Evolutionary conservation across 2,329 filamentous ascomycete genomes (phyloP).

Genomic region (Talaromyces verruculosus): DNA sequence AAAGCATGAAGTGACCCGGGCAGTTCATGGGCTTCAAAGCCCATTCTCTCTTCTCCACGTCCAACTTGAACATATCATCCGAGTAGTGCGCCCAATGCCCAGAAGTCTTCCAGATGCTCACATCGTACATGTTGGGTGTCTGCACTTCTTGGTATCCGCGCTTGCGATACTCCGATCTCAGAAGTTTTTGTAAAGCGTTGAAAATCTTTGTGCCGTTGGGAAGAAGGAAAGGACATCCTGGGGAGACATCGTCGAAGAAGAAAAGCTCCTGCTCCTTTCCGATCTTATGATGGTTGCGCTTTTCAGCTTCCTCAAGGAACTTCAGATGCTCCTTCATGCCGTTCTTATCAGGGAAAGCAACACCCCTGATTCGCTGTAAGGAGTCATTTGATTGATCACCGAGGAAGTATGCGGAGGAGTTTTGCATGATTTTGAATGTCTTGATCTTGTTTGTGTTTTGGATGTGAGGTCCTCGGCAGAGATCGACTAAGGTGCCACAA

Average conservation of each 20-base stretch:
- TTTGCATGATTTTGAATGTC: slow-evolving; percentile 90
- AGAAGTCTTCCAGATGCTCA: slow-evolving; percentile 87
- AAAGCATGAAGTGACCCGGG: slow-evolving; percentile 88
- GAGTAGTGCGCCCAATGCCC: slow-evolving; percentile 94
- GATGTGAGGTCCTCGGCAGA: slow-evolving; percentile 93
- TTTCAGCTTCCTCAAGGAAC: slow-evolving; percentile 95
- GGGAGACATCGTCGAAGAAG: slow-evolving; percentile 93
- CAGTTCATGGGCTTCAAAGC: slow-evolving; percentile 98
- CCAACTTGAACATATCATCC: slow-evolving; percentile 92
- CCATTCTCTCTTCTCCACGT: slow-evolving; percentile 76
- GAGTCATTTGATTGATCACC: slow-evolving; percentile 93
- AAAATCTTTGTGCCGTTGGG: slow-evolving; percentile 92
- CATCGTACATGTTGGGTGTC: slow-evolving; percentile 95
- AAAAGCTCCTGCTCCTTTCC: slow-evolving; percentile 95
- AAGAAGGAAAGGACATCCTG: slow-evolving; percentile 87
- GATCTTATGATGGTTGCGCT: slow-evolving; percentile 91
- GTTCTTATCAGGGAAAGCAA: slow-evolving; percentile 97
- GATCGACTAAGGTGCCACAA: slow-evolving; percentile 89
- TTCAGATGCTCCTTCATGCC: slow-evolving; percentile 88
- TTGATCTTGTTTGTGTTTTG: slow-evolving; percentile 92
- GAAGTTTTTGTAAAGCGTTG: slow-evolving; percentile 78
- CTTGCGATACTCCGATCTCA: slow-evolving; percentile 86
- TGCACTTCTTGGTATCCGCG: slow-evolving; percentile 94
- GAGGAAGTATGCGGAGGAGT: slow-evolving; percentile 84
- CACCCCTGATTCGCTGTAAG: slow-evolving; percentile 92